Base-by-base conservation (phyloP, 805 yeast genomes). In the Komagataella pastoris region DNA sequence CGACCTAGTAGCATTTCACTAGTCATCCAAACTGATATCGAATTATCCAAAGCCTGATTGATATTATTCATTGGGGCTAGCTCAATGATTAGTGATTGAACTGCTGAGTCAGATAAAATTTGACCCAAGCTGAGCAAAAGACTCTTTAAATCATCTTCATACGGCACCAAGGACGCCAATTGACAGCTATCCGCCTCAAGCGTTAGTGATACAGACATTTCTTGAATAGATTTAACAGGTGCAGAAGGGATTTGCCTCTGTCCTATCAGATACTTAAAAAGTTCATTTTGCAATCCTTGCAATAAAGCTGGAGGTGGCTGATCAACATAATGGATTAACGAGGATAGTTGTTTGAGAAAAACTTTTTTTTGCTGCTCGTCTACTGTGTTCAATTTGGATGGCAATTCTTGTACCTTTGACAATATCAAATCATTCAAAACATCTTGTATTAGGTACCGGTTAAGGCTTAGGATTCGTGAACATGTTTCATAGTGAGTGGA, bases 21-120 rank as follows among this genome's bases (percentile, higher is more conserved):
- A 0, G 68, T 52, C 3, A 73, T 57, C 80, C 79, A 76, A 17
- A 74, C 52, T 1, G 63, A 56, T 2, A 67, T 54, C 0, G 69
- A 55, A 12, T 54, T 57, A 17, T 58, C 61, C 30, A 61, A 49
- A 1, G 55, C 17, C 0, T 50, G 21, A 17, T 56, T 51, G 1
- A 54, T 36, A 7, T 59, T 58, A 1, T 46, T 44, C 40, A 30
- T 30, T 30, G 40, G 40, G 14, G 14, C 8, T 2, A 14, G 10
- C n/a, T 30, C 40, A 30, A 10, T 30, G 40, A 30, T 30, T 30
- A 30, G 10, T 1, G 40, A 30, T 30, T 30, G 40, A 30, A 30
- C 14, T 6, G 14, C 40, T 7, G 40, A 30, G 14, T 30, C 40
- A 10, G 40, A 12, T 10, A 10, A 10, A 30, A 30, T 30, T 30